Conservation (phyloP, 768 basidiomycete genomes). For the Saitozyma podzolica region DNA sequence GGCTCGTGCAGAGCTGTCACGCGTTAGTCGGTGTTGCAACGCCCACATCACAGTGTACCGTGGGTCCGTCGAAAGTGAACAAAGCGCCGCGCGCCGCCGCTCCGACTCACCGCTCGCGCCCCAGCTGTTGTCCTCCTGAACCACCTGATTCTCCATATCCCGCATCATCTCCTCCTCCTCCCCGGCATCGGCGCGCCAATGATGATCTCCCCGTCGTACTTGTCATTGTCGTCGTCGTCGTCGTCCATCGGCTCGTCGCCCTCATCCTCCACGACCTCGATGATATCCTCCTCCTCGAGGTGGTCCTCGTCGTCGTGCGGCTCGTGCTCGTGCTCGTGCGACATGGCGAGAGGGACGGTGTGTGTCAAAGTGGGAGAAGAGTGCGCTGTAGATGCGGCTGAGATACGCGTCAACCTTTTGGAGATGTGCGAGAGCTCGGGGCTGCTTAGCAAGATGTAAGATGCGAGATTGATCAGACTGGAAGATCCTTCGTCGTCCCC, state of each 20-base stretch:
- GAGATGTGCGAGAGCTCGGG: no score
- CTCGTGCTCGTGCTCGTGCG: slow-evolving; percentile 23
- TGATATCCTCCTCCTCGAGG: slow-evolving; percentile 33
- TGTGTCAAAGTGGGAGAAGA: no score
- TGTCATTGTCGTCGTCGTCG: slow-evolving; percentile 30
- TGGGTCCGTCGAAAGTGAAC: no score
- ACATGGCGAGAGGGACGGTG: no score
- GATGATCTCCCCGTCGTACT: slow-evolving; percentile 42
- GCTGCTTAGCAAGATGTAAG: no score
- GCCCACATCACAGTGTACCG: no score
- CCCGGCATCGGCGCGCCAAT: slow-evolving; percentile 33
- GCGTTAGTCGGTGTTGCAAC: background rate
- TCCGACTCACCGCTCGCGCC: slow-evolving; percentile 24
- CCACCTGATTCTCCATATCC: background rate
- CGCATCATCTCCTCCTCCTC: slow-evolving; percentile 11
- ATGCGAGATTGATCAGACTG: no score
- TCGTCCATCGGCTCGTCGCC: slow-evolving; percentile 37
- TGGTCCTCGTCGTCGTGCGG: slow-evolving; percentile 11
- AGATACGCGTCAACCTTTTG: no score
- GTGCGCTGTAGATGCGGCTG: no score
- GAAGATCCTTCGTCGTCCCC: no score
- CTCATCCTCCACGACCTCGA: slow-evolving; percentile 39
- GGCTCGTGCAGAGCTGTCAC: slow-evolving; percentile 58
- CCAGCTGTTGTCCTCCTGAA: slow-evolving; percentile 33
- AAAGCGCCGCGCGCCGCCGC: background rate